Conservation (phyloP, 371 early-diverging fungal genomes). For the Mucor plumbeus region DNA sequence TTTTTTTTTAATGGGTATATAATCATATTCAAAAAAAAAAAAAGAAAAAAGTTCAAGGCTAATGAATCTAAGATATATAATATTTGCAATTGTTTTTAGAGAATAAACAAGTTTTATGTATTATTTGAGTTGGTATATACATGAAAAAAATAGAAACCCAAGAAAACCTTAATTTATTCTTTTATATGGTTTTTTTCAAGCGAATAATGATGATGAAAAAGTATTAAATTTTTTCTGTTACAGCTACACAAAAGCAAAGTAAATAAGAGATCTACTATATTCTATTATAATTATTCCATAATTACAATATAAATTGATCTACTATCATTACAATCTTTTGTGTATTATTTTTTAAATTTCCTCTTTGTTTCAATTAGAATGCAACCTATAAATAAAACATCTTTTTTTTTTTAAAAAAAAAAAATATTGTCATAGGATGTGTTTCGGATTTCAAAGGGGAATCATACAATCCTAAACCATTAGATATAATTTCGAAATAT, state of each 20-base stretch:
- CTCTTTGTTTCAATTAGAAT: neutral
- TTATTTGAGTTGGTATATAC: neutral
- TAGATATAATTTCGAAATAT: too few species aligned
- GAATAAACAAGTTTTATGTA: neutral
- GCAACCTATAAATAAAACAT: too few species aligned
- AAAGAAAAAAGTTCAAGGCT: neutral
- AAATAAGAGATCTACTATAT: conserved; percentile 4
- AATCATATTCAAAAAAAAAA: neutral
- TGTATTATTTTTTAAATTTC: neutral
- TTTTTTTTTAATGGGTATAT: neutral
- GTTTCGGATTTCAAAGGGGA: too few species aligned
- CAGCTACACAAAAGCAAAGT: conserved; percentile 1
- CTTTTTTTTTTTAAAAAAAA: too few species aligned
- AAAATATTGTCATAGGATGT: too few species aligned
- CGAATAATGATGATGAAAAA: conserved; percentile 3
- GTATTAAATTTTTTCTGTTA: conserved; percentile 7
- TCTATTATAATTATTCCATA: conserved; percentile 1
- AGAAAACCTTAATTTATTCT: neutral
- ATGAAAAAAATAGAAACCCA: neutral
- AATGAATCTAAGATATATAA: neutral
- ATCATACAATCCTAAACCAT: too few species aligned
- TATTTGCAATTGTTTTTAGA: neutral
- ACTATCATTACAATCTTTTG: neutral
- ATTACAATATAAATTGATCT: conserved; percentile 6
- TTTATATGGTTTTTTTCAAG: neutral